These are phyloP conservation scores for Murraya koenigii DNA, from an alignment of 345 rosid species.

Conservation along the genomic window DNA sequence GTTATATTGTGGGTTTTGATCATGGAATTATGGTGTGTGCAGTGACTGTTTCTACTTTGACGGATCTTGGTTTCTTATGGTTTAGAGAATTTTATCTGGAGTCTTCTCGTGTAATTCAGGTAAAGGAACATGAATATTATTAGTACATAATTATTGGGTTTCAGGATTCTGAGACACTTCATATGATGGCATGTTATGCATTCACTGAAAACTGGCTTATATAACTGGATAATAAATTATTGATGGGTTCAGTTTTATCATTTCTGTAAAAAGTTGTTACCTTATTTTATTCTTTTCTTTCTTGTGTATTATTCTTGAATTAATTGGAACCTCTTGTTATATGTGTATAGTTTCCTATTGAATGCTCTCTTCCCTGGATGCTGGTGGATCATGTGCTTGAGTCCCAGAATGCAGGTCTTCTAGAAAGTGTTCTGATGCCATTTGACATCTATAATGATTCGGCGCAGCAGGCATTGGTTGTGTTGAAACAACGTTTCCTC, in stretches of 20 bases:
- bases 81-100: slow-evolving; percentile 98
- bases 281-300: neutral
- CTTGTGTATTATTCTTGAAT: slow-evolving; percentile 6
- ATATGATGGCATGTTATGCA: neutral
- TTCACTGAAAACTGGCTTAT: neutral
- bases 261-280: neutral
- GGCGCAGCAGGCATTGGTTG: slow-evolving; percentile 93
- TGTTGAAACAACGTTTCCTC: slow-evolving; percentile 86
- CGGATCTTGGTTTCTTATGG: slow-evolving; percentile 98
- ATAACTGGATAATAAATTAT: neutral
- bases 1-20: neutral
- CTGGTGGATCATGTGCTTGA: slow-evolving; percentile 87
- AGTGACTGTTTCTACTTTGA: slow-evolving; percentile 77
- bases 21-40: slow-evolving; percentile 34
- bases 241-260: neutral
- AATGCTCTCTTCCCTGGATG: slow-evolving; percentile 99
- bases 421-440: slow-evolving; percentile 90
- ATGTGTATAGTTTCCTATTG: slow-evolving; percentile 77
- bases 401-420: slow-evolving; percentile 73
- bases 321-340: neutral
- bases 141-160: neutral
- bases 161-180: neutral
- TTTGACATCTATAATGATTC: slow-evolving; percentile 98
- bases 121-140: slow-evolving; percentile 22
- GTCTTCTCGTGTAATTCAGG: slow-evolving; percentile 99